Evolutionary conservation across 768 basidiomycete genomes (phyloP).

Genomic region (Clavaria fumosa): DNA sequence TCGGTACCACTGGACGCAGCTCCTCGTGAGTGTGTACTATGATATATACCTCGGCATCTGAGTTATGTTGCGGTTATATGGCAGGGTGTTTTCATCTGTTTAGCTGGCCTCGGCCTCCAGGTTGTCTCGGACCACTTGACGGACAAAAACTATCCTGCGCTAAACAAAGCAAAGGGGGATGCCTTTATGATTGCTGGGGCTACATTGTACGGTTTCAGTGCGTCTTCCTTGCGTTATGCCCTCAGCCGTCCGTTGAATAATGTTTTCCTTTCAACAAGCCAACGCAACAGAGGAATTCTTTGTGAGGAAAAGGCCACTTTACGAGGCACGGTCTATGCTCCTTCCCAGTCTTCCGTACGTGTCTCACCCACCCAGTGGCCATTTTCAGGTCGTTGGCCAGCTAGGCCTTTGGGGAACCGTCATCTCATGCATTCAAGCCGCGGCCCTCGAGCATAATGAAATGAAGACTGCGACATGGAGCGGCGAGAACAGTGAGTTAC

Average conservation of each 20-base stretch:
- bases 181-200: slow-evolving; percentile 80
- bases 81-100: slow-evolving; percentile 58
- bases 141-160: slow-evolving; percentile 54
- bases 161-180: slow-evolving; percentile 60
- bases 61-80: background rate
- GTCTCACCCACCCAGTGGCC: background rate
- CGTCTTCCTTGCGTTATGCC: slow-evolving; percentile 16
- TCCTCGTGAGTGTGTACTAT: slow-evolving; percentile 34
- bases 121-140: slow-evolving; percentile 69
- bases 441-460: slow-evolving; percentile 50
- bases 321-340: slow-evolving; percentile 33
- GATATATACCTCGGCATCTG: background rate
- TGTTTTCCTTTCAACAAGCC: slow-evolving; percentile 31
- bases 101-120: slow-evolving; percentile 64
- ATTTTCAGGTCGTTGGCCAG: slow-evolving; percentile 56
- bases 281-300: slow-evolving; percentile 85
- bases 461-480: slow-evolving; percentile 63
- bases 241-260: slow-evolving; percentile 4
- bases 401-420: slow-evolving; percentile 75
- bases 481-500: slow-evolving; percentile 45
- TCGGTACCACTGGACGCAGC: slow-evolving; percentile 71
- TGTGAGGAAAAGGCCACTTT: slow-evolving; percentile 63
- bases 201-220: slow-evolving; percentile 76
- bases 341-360: background rate
- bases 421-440: slow-evolving; percentile 66